These are phyloP conservation scores for Sporothrix protearum DNA, from an alignment of 2,329 filamentous ascomycete species.

Conservation along the genomic window DNA sequence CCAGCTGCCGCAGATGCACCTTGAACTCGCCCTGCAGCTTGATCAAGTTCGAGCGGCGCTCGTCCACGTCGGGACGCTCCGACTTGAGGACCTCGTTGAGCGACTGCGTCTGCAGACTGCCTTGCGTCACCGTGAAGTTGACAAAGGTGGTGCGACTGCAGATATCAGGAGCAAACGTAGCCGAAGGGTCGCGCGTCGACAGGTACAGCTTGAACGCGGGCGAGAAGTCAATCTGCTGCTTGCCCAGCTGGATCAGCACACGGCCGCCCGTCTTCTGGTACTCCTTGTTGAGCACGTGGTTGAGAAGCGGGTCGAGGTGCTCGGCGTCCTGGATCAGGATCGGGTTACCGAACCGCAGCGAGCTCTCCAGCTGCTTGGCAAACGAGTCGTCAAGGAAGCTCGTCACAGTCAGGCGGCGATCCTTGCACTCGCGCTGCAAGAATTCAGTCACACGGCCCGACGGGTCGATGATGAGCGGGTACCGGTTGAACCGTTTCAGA, in stretches of 20 bases:
- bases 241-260: slow-evolving; percentile 95
- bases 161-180: slow-evolving; percentile 90
- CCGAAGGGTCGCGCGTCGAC: slow-evolving; percentile 90
- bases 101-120: slow-evolving; percentile 96
- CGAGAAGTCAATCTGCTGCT: slow-evolving; percentile 98
- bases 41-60: slow-evolving; percentile 93
- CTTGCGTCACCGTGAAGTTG: slow-evolving; percentile 98
- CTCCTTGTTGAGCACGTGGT: slow-evolving; percentile 98
- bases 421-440: slow-evolving; percentile 80
- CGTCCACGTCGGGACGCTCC: slow-evolving; percentile 94
- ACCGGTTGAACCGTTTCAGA: slow-evolving; percentile 95
- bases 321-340: slow-evolving; percentile 98
- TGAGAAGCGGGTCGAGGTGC: slow-evolving; percentile 92
- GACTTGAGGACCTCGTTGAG: slow-evolving; percentile 97
- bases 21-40: slow-evolving; percentile 99
- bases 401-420: slow-evolving; percentile 88
- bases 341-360: slow-evolving; percentile 93
- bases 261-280: slow-evolving; percentile 98
- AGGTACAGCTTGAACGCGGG: slow-evolving; percentile 93
- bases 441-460: slow-evolving; percentile 94
- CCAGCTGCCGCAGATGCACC: slow-evolving; percentile 90
- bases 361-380: slow-evolving; percentile 95
- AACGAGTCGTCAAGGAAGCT: slow-evolving; percentile 98
- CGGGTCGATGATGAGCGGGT: slow-evolving; percentile 96
- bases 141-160: slow-evolving; percentile 98